Evolutionary conservation across 441 rosid species (phyloP), one percentile per base, ranked within the genome.

Genomic region (Gossypium gossypioides): DNA sequence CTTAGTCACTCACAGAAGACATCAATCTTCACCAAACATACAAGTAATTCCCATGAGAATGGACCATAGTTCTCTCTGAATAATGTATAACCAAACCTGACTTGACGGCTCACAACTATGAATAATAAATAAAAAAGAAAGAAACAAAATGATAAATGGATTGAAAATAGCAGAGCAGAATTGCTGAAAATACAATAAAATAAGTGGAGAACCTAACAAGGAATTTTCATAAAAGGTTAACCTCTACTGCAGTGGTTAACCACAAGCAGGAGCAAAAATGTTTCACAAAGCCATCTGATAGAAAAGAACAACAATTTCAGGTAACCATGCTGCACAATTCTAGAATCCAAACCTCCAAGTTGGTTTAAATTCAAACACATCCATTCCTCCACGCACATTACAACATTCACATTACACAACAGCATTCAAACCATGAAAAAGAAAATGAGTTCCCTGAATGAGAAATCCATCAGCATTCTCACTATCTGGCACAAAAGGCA

Each of bases 391-490:
- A 25, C 24, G 2, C 22, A 25, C 55, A 8, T 44, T 40, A 44
- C 9, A 24, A 40, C 61, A 51, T 71, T 32, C 74, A 42, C 24
- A 71, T 24, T 51, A 9, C 57, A n/a, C 61, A 22, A 56, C 29
- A 25, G 37, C 64, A 40, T 24, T 9, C 13, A 71, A 55, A 15
- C n/a, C 25, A 50, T 56, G 54, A 32, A 61, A 7, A 56, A 19
- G 66, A 63, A 15, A 58, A 68, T 29, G 48, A 60, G 67, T 56
- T 56, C 48, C 50, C 75, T 64, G 37, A 52, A 12, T 42, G 18
- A 60, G 13, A 71, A 59, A 46, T 61, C 66, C 37, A 57, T 18
- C 24, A 25, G 22, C 71, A 61, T 68, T 25, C 76, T 74, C 71
- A 54, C 58, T 34, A 48, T 10, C 6, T 8, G 13, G 21, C 61